Percentiles rank a stretch among this genome's conserved stretches.
phyloP scores from a whole-genome alignment of 192 early-diverging fungal species.

The Gigaspora rosea region DNA sequence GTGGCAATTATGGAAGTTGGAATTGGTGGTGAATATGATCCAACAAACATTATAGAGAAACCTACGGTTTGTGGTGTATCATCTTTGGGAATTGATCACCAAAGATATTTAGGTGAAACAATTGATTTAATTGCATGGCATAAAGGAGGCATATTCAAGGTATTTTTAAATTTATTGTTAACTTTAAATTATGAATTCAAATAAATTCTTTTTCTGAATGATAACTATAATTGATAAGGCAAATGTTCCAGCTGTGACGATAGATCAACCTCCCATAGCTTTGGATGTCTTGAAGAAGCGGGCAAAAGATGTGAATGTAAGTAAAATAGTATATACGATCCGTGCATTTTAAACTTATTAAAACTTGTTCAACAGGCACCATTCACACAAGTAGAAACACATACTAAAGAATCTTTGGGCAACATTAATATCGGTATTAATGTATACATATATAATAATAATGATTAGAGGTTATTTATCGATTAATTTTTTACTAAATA shows the following conservation, averaged over 20 bases:
- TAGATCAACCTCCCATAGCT: slow-evolving; percentile 70
- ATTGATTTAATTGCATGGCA: slow-evolving; percentile 80
- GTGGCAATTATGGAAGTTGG: slow-evolving; percentile 83
- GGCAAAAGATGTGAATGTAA: slow-evolving; percentile 68
- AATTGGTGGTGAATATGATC: slow-evolving; percentile 83
- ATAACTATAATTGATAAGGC: neutral
- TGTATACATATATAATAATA: too few relatives aligned
- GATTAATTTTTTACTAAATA: neutral
- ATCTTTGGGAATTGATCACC: slow-evolving; percentile 79
- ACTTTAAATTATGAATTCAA: too few relatives aligned
- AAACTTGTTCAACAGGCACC: too few relatives aligned
- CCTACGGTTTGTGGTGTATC: slow-evolving; percentile 82
- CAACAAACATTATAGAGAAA: slow-evolving; percentile 73
- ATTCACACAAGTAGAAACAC: too few relatives aligned
- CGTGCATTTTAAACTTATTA: too few relatives aligned
- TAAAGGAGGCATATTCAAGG: slow-evolving; percentile 83
- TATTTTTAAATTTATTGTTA: too few relatives aligned
- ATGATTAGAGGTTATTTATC: too few relatives aligned
- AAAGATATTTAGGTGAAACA: slow-evolving; percentile 68
- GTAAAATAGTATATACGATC: neutral
- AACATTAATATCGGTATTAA: too few relatives aligned
- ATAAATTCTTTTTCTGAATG: too few relatives aligned
- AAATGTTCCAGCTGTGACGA: slow-evolving; percentile 70
- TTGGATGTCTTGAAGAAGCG: slow-evolving; percentile 66
- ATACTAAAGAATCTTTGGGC: too few relatives aligned